These are phyloP conservation scores for Salvia sclarea DNA, from an alignment of 305 asterid species.

Conservation along the genomic window DNA sequence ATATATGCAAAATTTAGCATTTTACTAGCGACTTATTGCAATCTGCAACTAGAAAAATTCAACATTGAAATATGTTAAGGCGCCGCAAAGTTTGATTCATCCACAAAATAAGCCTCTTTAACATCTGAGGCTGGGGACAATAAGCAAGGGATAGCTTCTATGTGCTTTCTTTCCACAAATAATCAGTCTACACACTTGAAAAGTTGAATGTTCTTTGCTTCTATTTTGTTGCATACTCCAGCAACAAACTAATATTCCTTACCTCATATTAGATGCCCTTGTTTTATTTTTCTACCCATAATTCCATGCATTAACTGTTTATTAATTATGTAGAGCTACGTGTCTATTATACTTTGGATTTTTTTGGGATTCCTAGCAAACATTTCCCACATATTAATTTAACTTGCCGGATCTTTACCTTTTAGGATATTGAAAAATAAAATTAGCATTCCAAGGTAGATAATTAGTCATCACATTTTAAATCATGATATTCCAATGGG, in stretches of 20 bases:
- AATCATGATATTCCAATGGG: too few relatives aligned
- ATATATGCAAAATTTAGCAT: not conserved
- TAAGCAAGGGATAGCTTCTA: slow-evolving; percentile 14
- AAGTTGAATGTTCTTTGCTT: slow-evolving; percentile 16
- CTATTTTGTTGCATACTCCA: not conserved
- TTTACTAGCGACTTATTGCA: not conserved
- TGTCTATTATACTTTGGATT: too few relatives aligned
- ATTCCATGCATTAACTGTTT: too few relatives aligned
- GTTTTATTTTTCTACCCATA: too few relatives aligned
- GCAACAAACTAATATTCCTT: not conserved
- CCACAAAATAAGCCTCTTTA: not conserved
- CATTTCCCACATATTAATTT: too few relatives aligned
- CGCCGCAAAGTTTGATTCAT: slow-evolving; percentile 20
- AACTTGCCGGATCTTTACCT: too few relatives aligned
- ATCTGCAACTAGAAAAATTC: not conserved
- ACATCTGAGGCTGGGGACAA: not conserved
- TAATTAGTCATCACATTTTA: too few relatives aligned
- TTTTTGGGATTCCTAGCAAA: too few relatives aligned
- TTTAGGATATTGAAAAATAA: too few relatives aligned
- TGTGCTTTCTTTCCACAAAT: not conserved
- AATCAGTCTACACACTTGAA: not conserved
- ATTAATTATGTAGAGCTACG: too few relatives aligned
- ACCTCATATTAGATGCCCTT: not conserved
- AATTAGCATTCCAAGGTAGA: too few relatives aligned
- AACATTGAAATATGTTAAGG: not conserved